Conservation (phyloP, 805 yeast species). For the Candida insectalens region DNA sequence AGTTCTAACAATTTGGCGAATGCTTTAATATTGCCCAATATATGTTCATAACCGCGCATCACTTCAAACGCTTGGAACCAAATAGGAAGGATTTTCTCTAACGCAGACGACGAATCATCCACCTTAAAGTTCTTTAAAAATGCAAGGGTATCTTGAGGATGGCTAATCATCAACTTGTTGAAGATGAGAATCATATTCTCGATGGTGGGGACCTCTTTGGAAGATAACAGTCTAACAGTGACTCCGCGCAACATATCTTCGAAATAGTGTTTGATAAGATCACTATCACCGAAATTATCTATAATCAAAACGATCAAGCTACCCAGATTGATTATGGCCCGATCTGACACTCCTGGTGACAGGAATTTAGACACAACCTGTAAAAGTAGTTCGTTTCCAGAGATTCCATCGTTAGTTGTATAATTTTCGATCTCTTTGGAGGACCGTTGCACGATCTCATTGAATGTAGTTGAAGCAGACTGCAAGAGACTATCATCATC, state of each 20-base stretch:
- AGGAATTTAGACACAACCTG: constrained; percentile 59
- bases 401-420: constrained; percentile 23
- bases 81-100: constrained; percentile 53
- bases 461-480: constrained; percentile 65
- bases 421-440: constrained; percentile 25
- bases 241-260: constrained; percentile 65
- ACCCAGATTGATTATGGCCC: constrained; percentile 77
- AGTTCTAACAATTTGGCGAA: constrained; percentile 55
- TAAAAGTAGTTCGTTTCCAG: constrained; percentile 51
- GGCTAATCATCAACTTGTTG: constrained; percentile 55
- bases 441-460: constrained; percentile 41
- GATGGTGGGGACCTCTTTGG: constrained; percentile 62
- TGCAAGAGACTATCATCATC: constrained; percentile 75
- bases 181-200: constrained; percentile 73
- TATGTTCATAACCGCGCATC: constrained; percentile 68
- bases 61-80: constrained; percentile 83
- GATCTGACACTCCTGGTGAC: constrained; percentile 62
- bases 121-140: constrained; percentile 38
- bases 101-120: constrained; percentile 27
- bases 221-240: constrained; percentile 51
- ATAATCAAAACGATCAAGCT: constrained; percentile 26
- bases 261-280: constrained; percentile 31
- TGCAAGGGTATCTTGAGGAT: constrained; percentile 54
- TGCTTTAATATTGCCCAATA: constrained; percentile 60
- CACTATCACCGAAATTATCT: constrained; percentile 23